Evolutionary conservation across 805 yeast genomes (phyloP), one percentile per base, ranked within the genome.

Genomic region (Schizosaccharomyces osmophilus): DNA sequence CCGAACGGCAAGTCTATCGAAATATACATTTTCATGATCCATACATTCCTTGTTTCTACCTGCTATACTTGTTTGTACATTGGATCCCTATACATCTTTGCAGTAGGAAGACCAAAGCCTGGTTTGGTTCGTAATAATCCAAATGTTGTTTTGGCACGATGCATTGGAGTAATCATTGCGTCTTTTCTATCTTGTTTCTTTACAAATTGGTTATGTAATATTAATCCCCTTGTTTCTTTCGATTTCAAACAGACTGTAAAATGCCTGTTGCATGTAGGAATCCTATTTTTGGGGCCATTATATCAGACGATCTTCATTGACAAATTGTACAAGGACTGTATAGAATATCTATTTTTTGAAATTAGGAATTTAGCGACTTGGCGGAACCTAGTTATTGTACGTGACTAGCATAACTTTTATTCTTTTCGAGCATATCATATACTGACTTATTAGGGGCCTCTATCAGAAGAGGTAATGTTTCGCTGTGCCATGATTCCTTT

Each of bases 391-490:
- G 60, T 63, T 42, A 60, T 63, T 59, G 65, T 65, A 64, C 19
- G 64, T 51, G 8, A n/a, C 4, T 31, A 36, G 41, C n/a, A 11
- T 1, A 11, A 24, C 5, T 19, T 26, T 31, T 26, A 17, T 42
- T n/a, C 13, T 17, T 15, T n/a, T 3, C 51, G 4, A 11, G 24
- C 32, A 31, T 5, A 22, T 42, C 32, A 31, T 5, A 22, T 42
- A 41, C 45, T 36, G 22, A n/a, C 32, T 42, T 36, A 17, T 3
- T 42, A 65, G 66, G 95, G 88, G 0, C 95, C 95, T 3, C 59
- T 83, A 1, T 81, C 90, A 0, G 95, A 87, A 68, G 95, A 87
- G 68, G 64, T 85, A 36, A 77, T 85, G 1, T 87, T 82, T 68
- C 74, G 94, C 1, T 74, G 83, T 0, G 68, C 76, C 65, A 63